Evolutionary conservation across 2,329 filamentous ascomycete species (phyloP), one percentile per base, ranked within the genome.

Genomic region (Diaporthe helianthi): DNA sequence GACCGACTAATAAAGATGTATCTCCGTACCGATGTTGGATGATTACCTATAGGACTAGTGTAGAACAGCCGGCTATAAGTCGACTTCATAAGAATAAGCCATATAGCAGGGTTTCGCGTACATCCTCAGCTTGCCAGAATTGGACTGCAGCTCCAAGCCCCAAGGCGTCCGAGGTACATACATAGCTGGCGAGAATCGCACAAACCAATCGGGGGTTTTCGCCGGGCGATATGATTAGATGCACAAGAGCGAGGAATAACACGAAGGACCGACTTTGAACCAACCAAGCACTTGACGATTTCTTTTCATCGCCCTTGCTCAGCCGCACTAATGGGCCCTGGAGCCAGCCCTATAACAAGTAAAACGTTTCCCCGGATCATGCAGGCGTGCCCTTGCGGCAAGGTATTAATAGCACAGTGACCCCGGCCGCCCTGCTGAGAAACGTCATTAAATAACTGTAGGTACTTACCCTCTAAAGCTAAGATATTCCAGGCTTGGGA

Each of bases 351-450:
- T n/a, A n/a, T n/a, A n/a, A n/a, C n/a, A n/a, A 47, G 29, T n/a
- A 47, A 36, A 61, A 33, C 58, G 58, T 61, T 61, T 33, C 26
- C 19, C 58, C 58, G 58, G 41, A 12, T 24, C 10, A 47, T 61
- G 58, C 58, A 49, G 17, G n/a, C 19, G 3, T 36, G 58, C n/a
- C 58, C 58, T 19, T 47, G 58, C 29, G 31, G 58, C 58, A 63
- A 44, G 44, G 58, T 49, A 63, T 49, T 63, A 63, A 49, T 26
- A 63, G 29, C 58, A 24, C 12, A 9, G 15, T 36, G 13, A 49
- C 47, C 58, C 58, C n/a, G 12, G 41, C n/a, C n/a, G 29, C 7
- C 26, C 8, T 22, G n/a, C 12, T 33, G 19, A 17, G 33, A 19
- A n/a, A n/a, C n/a, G n/a, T n/a, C n/a, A n/a, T n/a, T n/a, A n/a